A percentile compares a stretch with the other conserved stretches of the same genome.
These are phyloP conservation scores for Sugiyamaella neomexicana DNA, from an alignment of 1,139 yeast genomes.

Conservation along the genomic window DNA sequence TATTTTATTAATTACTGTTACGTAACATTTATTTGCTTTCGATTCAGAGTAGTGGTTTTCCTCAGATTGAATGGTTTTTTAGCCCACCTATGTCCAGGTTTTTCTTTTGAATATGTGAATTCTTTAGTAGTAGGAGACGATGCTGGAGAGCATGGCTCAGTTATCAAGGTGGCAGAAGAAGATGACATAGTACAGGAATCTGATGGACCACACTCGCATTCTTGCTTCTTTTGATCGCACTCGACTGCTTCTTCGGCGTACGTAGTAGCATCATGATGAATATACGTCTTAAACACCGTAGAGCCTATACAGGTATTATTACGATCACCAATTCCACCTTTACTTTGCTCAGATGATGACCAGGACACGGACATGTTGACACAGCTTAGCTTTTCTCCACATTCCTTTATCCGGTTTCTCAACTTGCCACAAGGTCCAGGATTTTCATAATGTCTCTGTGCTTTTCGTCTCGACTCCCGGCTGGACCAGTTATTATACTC, in stretches of 20 bases:
- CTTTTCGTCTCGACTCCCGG: not conserved
- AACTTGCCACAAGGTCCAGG: not conserved
- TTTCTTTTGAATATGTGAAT: not conserved
- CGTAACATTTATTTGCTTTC: not conserved
- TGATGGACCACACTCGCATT: not conserved
- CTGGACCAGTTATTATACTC: constrained; percentile 7
- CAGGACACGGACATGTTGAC: not conserved
- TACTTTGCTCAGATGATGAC: not conserved
- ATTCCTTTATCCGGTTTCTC: constrained; percentile 1
- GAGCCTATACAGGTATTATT: not conserved
- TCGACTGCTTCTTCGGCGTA: not conserved
- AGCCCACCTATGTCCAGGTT: not conserved
- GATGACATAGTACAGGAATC: not conserved
- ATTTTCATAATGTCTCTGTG: not conserved
- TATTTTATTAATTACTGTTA: not conserved
- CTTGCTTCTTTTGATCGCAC: not conserved
- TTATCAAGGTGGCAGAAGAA: not conserved
- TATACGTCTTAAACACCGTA: constrained; percentile 2
- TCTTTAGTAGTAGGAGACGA: not conserved
- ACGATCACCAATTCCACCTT: not conserved
- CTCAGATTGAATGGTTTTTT: not conserved
- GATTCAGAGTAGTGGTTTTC: not conserved
- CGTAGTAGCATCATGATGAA: not conserved
- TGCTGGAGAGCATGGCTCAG: not conserved
- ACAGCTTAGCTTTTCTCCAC: constrained; percentile 5